Base-by-base conservation (phyloP, 352 stramenopile species). In the Globisporangium megalacanthum region DNA sequence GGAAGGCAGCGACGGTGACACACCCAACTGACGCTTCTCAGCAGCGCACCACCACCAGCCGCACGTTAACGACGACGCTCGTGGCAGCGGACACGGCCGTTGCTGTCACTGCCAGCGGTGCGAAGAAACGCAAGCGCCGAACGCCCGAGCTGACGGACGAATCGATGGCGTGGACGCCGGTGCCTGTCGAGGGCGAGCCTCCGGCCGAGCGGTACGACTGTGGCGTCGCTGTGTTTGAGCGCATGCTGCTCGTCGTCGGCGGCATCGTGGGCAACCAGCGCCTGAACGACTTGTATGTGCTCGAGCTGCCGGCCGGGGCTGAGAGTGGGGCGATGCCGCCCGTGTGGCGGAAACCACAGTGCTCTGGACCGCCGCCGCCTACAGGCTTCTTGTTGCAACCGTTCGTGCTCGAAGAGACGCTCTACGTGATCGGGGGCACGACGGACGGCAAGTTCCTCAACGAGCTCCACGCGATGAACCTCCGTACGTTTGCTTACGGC, bases 371-470 rank as follows among this genome's bases (percentile, higher is more conserved):
- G 35, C 69, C 69, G 20, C 76, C 76, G 17, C 67, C 64, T 0
- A 49, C 67, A 6, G 76, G 76, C 42, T 76, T 69, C 22, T 58
- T 86, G 52, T 66, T 86, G 11, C 76, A 86, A 49, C 65, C 77
- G 45, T 83, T 86, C 46, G 66, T 86, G 42, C 60, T 86, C 19
- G 52, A 56, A 10, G 67, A 82, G 29, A 61, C 56, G 42, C 64
- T 86, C 29, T 86, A 83, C 58, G 67, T 74, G 33, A 82, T 86
- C 46, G 76, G 76, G 13, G 71, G 73, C 46, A 86, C 76, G 1
- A 79, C 65, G 14, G 76, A 86, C 52, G 76, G 76, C 29, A 86
- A 83, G 55, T 83, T 80, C 49, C 69, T 82, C 7, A 82, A 69
- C 0, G 73, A 86, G 49, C 64, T 86, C 46, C 75, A 86, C 19